Conservation (phyloP, 2,329 filamentous ascomycete genomes). For the Ophiostoma ips region DNA sequence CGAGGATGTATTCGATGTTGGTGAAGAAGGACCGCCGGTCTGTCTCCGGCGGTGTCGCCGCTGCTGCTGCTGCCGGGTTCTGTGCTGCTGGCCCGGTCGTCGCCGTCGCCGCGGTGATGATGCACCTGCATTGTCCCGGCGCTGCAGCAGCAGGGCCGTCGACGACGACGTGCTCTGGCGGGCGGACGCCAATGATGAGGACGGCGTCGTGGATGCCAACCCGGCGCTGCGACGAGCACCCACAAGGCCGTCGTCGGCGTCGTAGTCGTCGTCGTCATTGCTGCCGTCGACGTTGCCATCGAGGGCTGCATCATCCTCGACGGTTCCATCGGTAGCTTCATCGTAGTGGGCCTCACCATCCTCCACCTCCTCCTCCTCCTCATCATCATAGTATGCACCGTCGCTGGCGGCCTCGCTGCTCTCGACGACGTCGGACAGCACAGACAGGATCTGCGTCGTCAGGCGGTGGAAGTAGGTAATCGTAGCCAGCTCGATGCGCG, state of each 20-base stretch:
- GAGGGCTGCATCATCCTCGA: slow-evolving; percentile 4
- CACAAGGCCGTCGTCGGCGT: slow-evolving; percentile 6
- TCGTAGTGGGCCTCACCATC: slow-evolving; percentile 24
- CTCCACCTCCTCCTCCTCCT: slow-evolving; percentile 4
- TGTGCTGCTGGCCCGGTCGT: too few relatives aligned
- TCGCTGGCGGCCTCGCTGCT: slow-evolving; percentile 29
- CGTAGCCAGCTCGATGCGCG: slow-evolving; percentile 50
- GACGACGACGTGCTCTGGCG: not conserved
- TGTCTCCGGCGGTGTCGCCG: too few relatives aligned
- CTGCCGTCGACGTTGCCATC: not conserved
- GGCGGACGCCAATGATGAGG: too few relatives aligned
- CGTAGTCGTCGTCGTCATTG: not conserved
- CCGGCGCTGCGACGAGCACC: slow-evolving; percentile 8
- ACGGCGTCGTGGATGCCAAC: too few relatives aligned
- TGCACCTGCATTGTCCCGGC: not conserved
- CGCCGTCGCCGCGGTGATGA: too few relatives aligned
- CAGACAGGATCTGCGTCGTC: slow-evolving; percentile 50
- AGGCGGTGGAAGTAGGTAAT: slow-evolving; percentile 73
- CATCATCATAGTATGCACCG: slow-evolving; percentile 21
- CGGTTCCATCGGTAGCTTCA: slow-evolving; percentile 21
- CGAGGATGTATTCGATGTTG: slow-evolving; percentile 1
- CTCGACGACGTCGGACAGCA: slow-evolving; percentile 47
- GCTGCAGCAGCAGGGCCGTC: slow-evolving; percentile 4
- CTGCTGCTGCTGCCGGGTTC: too few relatives aligned
- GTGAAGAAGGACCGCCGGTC: too few relatives aligned